Conservation (phyloP, 352 stramenopile genomes). For the Phytophthora agathidicida region DNA sequence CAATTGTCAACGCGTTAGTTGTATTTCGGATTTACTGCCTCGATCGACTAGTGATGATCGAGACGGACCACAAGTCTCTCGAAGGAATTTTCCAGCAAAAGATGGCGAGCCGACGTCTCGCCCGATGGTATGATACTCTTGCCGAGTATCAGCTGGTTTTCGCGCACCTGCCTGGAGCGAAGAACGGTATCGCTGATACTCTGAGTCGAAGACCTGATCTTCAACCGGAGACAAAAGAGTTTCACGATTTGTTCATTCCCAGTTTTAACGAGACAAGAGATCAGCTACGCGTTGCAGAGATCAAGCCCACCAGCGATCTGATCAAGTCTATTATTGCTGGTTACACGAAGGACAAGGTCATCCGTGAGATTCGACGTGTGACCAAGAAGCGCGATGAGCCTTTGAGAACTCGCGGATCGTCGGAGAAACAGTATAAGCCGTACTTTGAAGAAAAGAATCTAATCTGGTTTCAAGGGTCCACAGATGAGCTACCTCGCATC, state of each 20-base stretch:
- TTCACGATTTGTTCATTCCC: slow-evolving; percentile 7
- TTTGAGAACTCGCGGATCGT: neutral
- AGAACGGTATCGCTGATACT: slow-evolving; percentile 2
- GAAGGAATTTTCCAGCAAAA: slow-evolving; percentile 18
- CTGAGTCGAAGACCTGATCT: slow-evolving; percentile 1
- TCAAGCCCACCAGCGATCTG: neutral
- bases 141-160: slow-evolving; percentile 6
- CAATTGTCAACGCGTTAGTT: slow-evolving; percentile 8
- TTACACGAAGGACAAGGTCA: slow-evolving; percentile 4
- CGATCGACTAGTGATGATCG: slow-evolving; percentile 11
- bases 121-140: slow-evolving; percentile 5
- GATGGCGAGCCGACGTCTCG: slow-evolving; percentile 11
- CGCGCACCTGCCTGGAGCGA: slow-evolving; percentile 18
- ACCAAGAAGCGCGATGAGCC: neutral
- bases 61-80: slow-evolving; percentile 22
- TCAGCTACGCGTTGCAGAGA: neutral
- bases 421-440: too few species aligned
- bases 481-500: too few species aligned
- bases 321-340: too few species aligned
- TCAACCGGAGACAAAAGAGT: slow-evolving; percentile 6
- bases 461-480: too few species aligned
- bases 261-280: slow-evolving; percentile 11
- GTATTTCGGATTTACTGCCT: slow-evolving; percentile 12
- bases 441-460: slow-evolving; percentile 5
- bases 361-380: neutral